These are phyloP conservation scores for Penicillium nordicum DNA, from an alignment of 2,329 filamentous ascomycete species.

Conservation along the genomic window DNA sequence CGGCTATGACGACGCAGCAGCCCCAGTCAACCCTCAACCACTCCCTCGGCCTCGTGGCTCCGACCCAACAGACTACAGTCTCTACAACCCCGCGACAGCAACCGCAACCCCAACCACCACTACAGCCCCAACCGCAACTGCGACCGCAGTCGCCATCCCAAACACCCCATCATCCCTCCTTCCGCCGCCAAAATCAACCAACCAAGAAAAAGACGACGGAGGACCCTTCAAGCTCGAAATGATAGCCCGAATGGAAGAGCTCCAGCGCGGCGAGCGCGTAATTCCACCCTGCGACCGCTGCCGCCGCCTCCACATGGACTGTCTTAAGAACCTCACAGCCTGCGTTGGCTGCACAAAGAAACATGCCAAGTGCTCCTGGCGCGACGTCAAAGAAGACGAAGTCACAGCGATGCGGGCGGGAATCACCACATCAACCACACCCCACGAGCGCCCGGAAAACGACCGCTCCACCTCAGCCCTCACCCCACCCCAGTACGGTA, in stretches of 20 bases:
- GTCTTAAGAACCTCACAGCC: conserved; percentile 79
- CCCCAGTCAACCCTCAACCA: conserved; percentile 27
- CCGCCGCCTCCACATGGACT: conserved; percentile 73
- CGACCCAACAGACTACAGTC: conserved; percentile 37
- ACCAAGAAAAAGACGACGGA: conserved; percentile 54
- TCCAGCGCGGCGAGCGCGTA: conserved; percentile 70
- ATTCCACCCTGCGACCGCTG: conserved; percentile 83
- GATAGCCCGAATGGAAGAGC: conserved; percentile 69
- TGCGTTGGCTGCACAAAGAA: conserved; percentile 87
- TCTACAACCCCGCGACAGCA: conserved; percentile 43
- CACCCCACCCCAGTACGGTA: neutral
- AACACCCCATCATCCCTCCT: conserved; percentile 53
- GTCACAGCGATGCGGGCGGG: conserved; percentile 33
- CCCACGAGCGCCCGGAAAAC: conserved; percentile 5
- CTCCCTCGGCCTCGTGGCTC: conserved; percentile 33
- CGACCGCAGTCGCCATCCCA: conserved; percentile 53
- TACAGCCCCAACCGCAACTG: conserved; percentile 38
- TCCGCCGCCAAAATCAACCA: conserved; percentile 46
- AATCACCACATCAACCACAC: neutral
- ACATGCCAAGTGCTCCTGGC: conserved; percentile 85
- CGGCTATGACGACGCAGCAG: conserved; percentile 32
- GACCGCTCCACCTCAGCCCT: neutral
- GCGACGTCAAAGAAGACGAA: conserved; percentile 73
- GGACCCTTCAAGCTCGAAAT: conserved; percentile 63
- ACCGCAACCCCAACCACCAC: conserved; percentile 26